A percentile compares a stretch with the other conserved stretches of the same genome.
Conservation (phyloP, 2,329 filamentous ascomycete species). For the Cladosporium sp. region DNA sequence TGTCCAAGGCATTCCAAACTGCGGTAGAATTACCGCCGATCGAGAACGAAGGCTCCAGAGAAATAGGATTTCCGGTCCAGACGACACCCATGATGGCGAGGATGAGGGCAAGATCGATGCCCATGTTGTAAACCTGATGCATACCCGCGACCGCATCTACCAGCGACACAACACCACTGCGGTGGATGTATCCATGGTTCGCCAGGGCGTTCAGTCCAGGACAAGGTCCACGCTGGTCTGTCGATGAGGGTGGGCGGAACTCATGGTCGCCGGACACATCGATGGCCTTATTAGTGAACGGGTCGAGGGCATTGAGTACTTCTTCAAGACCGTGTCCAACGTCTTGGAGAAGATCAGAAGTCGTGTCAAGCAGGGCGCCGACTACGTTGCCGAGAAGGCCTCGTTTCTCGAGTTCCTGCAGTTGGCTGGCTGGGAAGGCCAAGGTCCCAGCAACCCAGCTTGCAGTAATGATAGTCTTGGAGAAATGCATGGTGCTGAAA, state of each 20-base stretch:
- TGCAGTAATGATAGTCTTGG: neutral
- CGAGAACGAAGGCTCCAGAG: conserved; percentile 35
- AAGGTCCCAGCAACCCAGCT: neutral
- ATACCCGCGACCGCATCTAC: conserved; percentile 20
- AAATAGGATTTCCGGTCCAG: conserved; percentile 34
- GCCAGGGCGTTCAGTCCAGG: conserved; percentile 24
- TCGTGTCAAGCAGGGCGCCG: neutral
- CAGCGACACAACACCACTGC: conserved; percentile 25
- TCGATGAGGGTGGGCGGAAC: conserved; percentile 5
- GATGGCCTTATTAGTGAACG: conserved; percentile 6
- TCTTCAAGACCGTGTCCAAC: conserved; percentile 10
- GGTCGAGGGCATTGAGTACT: neutral
- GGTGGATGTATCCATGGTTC: conserved; percentile 28
- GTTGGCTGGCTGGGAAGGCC: neutral
- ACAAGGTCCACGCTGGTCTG: conserved; percentile 20
- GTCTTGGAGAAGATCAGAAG: conserved; percentile 4
- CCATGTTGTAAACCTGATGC: conserved; percentile 25
- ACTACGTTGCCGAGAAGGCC: too few relatives aligned
- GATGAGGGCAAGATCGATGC: conserved; percentile 27
- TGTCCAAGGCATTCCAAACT: conserved; percentile 38
- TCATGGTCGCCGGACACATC: conserved; percentile 16
- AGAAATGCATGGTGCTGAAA: neutral
- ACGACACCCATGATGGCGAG: conserved; percentile 30
- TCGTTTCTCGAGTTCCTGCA: conserved; percentile 2
- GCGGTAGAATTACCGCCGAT: conserved; percentile 24